A percentile compares a stretch with the other conserved stretches of the same genome.
These are phyloP conservation scores for Dendrobium huoshanense DNA, from an alignment of 106 monocot species.

Conservation along the genomic window DNA sequence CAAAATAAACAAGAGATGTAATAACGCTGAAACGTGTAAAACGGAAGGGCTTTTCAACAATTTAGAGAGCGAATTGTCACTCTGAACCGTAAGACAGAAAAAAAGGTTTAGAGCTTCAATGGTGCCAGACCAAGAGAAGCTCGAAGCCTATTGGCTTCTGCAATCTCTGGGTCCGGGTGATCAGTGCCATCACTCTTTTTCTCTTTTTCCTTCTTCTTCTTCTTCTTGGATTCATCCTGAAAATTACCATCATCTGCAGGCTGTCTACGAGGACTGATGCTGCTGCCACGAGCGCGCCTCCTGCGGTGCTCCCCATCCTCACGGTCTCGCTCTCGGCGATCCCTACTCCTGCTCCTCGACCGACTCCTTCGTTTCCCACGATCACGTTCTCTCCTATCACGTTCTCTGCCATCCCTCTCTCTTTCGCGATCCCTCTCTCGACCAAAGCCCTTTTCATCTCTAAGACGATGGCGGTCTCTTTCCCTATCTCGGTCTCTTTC, in stretches of 20 bases:
- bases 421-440: conserved; percentile 59
- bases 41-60: no score
- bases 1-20: no score
- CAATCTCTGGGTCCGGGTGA: conserved; percentile 86
- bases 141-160: conserved; percentile 74
- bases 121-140: conserved; percentile 80
- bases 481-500: conserved; percentile 59
- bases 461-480: conserved; percentile 37
- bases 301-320: conserved; percentile 65
- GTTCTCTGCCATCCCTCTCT: conserved; percentile 67
- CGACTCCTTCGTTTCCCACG: conserved; percentile 56
- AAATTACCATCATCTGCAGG: conserved; percentile 18
- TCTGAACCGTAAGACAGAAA: background rate
- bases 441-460: conserved; percentile 37
- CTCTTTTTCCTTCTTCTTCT: conserved; percentile 38
- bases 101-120: conserved; percentile 19
- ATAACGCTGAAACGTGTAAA: no score
- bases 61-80: no score
- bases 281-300: conserved; percentile 49
- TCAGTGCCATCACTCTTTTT: conserved; percentile 83
- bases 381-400: conserved; percentile 76
- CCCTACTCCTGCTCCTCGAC: conserved; percentile 79
- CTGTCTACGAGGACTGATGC: conserved; percentile 41
- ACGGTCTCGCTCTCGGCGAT: conserved; percentile 63
- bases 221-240: conserved; percentile 46